Conservation (phyloP, 75 land plant species). For the Sequoiadendron giganteum region DNA sequence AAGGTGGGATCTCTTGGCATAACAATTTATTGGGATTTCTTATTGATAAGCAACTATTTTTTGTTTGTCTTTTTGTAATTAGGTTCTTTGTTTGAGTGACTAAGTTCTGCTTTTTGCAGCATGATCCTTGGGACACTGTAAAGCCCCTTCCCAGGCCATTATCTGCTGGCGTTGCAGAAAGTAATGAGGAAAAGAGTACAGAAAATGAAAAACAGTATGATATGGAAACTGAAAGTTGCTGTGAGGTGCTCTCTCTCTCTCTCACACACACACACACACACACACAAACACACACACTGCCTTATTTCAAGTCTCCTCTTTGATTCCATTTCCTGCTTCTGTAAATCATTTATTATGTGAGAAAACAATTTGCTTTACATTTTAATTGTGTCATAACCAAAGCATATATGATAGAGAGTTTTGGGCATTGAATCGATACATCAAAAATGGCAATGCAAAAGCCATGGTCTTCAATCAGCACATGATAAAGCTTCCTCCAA, state of each 20-base stretch:
- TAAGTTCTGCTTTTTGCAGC: conserved; percentile 15
- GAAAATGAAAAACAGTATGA: conserved; percentile 17
- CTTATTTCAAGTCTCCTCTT: background rate
- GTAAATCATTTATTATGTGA: background rate
- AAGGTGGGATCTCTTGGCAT: background rate
- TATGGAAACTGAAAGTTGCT: background rate
- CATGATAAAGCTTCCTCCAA: background rate
- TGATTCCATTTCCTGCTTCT: background rate
- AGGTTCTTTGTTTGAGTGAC: background rate
- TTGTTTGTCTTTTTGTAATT: background rate
- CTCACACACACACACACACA: background rate
- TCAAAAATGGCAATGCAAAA: background rate
- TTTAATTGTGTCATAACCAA: background rate
- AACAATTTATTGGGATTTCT: background rate
- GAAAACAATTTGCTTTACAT: background rate
- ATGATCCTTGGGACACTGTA: conserved; percentile 24
- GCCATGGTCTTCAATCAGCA: background rate
- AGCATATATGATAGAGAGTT: background rate
- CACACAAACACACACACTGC: background rate
- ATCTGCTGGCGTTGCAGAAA: conserved; percentile 26
- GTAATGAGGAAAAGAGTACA: conserved; percentile 19
- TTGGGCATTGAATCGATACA: background rate
- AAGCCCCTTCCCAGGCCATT: conserved; percentile 37
- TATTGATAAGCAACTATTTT: background rate
- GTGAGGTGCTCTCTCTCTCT: background rate